Evolutionary conservation across 768 basidiomycete species (phyloP).

Genomic region (Pleurotus tuber-regium): DNA sequence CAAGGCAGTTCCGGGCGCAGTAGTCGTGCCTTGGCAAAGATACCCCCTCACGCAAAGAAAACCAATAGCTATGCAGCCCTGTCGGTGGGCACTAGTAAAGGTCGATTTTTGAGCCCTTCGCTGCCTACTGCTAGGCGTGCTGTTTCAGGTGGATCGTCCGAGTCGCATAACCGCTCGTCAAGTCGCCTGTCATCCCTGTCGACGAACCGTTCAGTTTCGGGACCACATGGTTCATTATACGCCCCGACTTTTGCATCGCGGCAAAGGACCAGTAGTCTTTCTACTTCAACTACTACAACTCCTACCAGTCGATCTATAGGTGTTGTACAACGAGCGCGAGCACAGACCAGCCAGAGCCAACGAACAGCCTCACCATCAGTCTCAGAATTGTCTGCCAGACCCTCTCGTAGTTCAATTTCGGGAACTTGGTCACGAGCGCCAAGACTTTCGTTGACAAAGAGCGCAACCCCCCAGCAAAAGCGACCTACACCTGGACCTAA

Average conservation of each 20-base stretch:
- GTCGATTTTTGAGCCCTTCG: slow-evolving; percentile 47
- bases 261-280: slow-evolving; percentile 72
- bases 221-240: slow-evolving; percentile 51
- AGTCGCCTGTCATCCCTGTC: slow-evolving; percentile 59
- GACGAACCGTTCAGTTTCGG: slow-evolving; percentile 65
- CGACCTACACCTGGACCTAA: slow-evolving; percentile 34
- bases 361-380: slow-evolving; percentile 57
- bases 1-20: slow-evolving; percentile 51
- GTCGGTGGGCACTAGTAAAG: slow-evolving; percentile 38
- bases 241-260: slow-evolving; percentile 80
- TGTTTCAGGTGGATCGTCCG: slow-evolving; percentile 42
- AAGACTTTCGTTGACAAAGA: slow-evolving; percentile 50
- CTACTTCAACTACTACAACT: slow-evolving; percentile 33
- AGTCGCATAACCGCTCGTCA: slow-evolving; percentile 45
- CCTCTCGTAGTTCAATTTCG: slow-evolving; percentile 37
- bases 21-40: slow-evolving; percentile 46
- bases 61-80: slow-evolving; percentile 36
- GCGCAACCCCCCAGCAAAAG: slow-evolving; percentile 47
- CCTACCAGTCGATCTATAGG: slow-evolving; percentile 30
- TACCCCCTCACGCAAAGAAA: slow-evolving; percentile 26
- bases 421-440: slow-evolving; percentile 68
- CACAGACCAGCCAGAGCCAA: slow-evolving; percentile 32
- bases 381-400: slow-evolving; percentile 49
- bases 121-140: slow-evolving; percentile 44
- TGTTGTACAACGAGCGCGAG: slow-evolving; percentile 35